Evolutionary conservation across 257 asterid species (phyloP).

Genomic region (Nicotiana undulata): DNA sequence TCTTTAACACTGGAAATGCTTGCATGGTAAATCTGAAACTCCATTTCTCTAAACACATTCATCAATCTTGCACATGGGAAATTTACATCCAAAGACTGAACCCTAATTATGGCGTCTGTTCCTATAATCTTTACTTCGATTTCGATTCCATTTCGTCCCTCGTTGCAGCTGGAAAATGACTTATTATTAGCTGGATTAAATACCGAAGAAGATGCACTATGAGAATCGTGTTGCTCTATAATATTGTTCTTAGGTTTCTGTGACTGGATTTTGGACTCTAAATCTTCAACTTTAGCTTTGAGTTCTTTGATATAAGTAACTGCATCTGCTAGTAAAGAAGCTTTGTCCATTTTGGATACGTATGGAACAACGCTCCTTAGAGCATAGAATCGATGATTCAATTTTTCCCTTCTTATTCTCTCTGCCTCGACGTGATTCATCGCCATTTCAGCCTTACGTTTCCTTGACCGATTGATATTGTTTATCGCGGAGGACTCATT

Average conservation of each 20-base stretch:
- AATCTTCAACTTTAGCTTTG: conserved; percentile 16
- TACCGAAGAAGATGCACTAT: conserved; percentile 5
- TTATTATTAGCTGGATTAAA: background rate
- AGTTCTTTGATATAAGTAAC: conserved; percentile 37
- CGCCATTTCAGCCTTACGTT: background rate
- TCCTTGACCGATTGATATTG: background rate
- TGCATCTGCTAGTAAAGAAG: conserved; percentile 40
- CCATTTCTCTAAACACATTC: conserved; percentile 25
- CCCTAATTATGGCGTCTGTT: conserved; percentile 23
- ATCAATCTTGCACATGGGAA: conserved; percentile 27
- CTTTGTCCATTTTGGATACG: conserved; percentile 40
- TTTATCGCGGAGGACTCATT: background rate
- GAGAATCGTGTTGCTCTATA: conserved; percentile 9
- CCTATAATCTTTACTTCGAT: conserved; percentile 29
- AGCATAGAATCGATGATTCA: conserved; percentile 40
- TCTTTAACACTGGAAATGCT: conserved; percentile 19
- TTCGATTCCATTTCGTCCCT: background rate
- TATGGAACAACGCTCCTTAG: conserved; percentile 36
- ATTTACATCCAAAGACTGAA: conserved; percentile 20
- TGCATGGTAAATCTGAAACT: conserved; percentile 21
- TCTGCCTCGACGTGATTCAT: conserved; percentile 34
- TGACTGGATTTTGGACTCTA: conserved; percentile 10
- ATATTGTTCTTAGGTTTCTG: background rate
- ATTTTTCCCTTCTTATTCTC: conserved; percentile 34
- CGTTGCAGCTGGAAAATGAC: background rate